Evolutionary conservation across 2,329 filamentous ascomycete genomes (phyloP), one percentile per base, ranked within the genome.

Genomic region (Colletotrichum graminicola): DNA sequence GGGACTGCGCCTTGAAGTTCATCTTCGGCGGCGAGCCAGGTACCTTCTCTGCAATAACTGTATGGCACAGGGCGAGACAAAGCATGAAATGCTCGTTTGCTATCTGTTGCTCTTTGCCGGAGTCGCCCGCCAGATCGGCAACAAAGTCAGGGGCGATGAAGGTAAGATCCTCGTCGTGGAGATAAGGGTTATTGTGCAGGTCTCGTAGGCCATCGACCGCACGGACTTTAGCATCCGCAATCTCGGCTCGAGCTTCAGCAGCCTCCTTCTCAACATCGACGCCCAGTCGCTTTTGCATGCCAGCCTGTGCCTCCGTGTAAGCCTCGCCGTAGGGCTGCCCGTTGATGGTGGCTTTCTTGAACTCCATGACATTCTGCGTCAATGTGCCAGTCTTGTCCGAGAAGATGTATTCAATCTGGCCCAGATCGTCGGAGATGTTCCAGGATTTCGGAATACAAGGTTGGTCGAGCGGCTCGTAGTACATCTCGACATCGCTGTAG

Each of bases 351-450:
- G 93, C 94, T 82, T 99, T 99, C 82, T 98, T 99, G 89, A 98
- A 99, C 80, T 99, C 97, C 96, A 97, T 97, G 64, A 97, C 93
- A 79, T 97, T 97, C 77, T 97, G 94, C 0, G 94, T 97, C 74
- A 97, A 83, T 2, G 94, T 97, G 70, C 94, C 94, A 0, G 94
- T 97, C 83, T 97, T 97, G 85, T 97, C 94, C 0, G 94, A 98
- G 82, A 99, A 99, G 75, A 99, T 97, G 84, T 98, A 99, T 82
- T 98, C 96, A 73, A 99, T 97, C 82, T 99, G 96, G 16, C 96
- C 96, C 57, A 99, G 87, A 77, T 99, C 97, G 78, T 99, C 96
- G 0, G 95, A 98, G 62, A 99, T 98, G 79, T 98, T 99, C 96
- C 96, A 99, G 0, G 95, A 94, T 79, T 98, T 98, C 6, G 97